Base-by-base conservation (phyloP, 2,329 filamentous ascomycete species). In the Fusarium haematococcum region DNA sequence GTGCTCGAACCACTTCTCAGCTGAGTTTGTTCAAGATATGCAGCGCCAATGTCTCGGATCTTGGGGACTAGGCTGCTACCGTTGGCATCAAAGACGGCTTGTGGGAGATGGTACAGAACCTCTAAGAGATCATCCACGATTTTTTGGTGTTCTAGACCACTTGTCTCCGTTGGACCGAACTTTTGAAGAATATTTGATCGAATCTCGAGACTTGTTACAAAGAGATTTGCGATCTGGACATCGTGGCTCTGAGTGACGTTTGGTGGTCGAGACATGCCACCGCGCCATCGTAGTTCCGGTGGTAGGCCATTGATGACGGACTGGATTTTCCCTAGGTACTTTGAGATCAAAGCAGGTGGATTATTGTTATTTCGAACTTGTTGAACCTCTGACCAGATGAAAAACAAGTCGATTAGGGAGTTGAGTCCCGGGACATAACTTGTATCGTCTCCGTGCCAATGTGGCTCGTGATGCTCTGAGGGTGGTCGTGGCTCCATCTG, bases 141-240 rank as follows among this genome's bases (percentile, higher is more conserved):
- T 14, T 70, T 77, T 23, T 81, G 79, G 48, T 82, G 80, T 37
- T 81, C 78, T 27, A 65, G 25, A 16, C 65, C 60, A 37, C 62
- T 77, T 1, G 25, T 63, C 0, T 20, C 33, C 3, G 75, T 74
- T 0, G 75, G 69, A 5, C 77, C 75, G 4, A 81, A 78, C 25
- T 79, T 81, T 30, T 83, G 81, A 8, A 84, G 73, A 7, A 84
- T 69, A 37, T 83, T 83, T 3, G 83, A 84, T 7, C 81, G 78
- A 2, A 84, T 78, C 25, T 82, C 79, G 8, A 84, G 76, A 54
- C 81, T 82, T 25, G 83, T 84, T 37, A 84, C 78, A 57, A 83
- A 81, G 6, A 84, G 67, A 65, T 84, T 83, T 10, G 79, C 83
- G 8, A 81, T 80, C 23, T 84, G 83, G 4, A 79, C 81, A 45